Conservation (phyloP, 306 rosid species). For the Purshia tridentata region DNA sequence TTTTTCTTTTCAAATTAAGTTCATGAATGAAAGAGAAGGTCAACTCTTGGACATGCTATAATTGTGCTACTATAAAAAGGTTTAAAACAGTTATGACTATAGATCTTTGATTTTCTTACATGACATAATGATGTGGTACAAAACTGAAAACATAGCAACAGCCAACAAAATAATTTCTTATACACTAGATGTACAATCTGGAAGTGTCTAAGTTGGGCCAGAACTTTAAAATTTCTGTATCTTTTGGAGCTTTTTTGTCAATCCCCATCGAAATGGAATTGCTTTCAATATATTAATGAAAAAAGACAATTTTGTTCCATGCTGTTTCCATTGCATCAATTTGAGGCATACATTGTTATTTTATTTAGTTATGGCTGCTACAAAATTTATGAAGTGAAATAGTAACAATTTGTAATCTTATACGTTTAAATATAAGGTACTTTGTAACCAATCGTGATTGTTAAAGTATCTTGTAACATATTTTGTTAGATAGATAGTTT, state of each 20-base stretch:
- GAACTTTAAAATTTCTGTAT: neutral
- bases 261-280: neutral
- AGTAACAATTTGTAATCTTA: neutral
- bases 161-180: neutral
- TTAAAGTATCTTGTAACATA: too few species aligned
- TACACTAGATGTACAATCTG: neutral
- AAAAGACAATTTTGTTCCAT: neutral
- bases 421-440: neutral
- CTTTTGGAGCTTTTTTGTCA: neutral
- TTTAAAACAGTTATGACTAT: neutral
- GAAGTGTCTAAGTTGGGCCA: neutral
- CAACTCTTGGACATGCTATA: neutral
- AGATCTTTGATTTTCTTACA: neutral
- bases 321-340: neutral
- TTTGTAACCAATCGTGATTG: neutral
- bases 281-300: neutral
- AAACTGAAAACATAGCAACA: neutral
- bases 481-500: too few species aligned
- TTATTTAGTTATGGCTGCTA: too few species aligned
- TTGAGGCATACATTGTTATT: neutral
- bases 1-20: constrained; percentile 11
- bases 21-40: neutral
- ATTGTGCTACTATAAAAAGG: neutral
- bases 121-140: neutral
- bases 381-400: neutral